Evolutionary conservation across 129 eudicot species (phyloP), one percentile per base, ranked within the genome.

Genomic region (Lactuca sativa): DNA sequence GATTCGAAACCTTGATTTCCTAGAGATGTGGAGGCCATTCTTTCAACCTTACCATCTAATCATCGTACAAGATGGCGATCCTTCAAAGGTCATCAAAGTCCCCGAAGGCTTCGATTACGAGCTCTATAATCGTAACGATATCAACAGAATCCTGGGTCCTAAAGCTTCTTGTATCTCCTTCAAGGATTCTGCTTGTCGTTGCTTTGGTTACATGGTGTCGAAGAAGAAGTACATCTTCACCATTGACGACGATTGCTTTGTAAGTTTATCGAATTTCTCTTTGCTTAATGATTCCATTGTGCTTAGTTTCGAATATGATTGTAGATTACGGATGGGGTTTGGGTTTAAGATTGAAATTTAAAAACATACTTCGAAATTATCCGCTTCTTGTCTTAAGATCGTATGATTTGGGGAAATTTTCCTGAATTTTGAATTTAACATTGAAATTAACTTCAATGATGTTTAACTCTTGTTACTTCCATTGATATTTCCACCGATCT

Each of bases 221-320:
- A 84, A 84, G 85, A 84, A 84, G 81, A 84, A 84, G 69, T 84
- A 84, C 17, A 80, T 84, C 81, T 70, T 62, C 75, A 87, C 95
- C 62, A 87, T 87, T 66, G 95, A 87, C 47, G 95, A 87, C 69
- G 95, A 87, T 68, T 87, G 95, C 86, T 87, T 87, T 77, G 95
- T 87, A 77, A 84, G 95, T 78, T 17, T 52, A 1, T 12, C 5
- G 30, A 8, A 4, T 30, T 0, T 40, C 3, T 7, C 32, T 66
- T 8, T 3, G 37, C n/a, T 37, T 56, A 1, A 43, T 16, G 31
- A 12, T 69, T 0, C 7, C 34, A 4, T 4, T 33, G 59, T 62
- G 16, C 64, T 43, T 30, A n/a, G 51, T 56, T 74, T 4, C n/a
- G 36, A 37, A 34, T 60, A 56, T n/a, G 61, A 9, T 65, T 57